These are phyloP conservation scores for Oryza coarctata DNA, from an alignment of 176 grass and related monocot genomes.

Conservation along the genomic window DNA sequence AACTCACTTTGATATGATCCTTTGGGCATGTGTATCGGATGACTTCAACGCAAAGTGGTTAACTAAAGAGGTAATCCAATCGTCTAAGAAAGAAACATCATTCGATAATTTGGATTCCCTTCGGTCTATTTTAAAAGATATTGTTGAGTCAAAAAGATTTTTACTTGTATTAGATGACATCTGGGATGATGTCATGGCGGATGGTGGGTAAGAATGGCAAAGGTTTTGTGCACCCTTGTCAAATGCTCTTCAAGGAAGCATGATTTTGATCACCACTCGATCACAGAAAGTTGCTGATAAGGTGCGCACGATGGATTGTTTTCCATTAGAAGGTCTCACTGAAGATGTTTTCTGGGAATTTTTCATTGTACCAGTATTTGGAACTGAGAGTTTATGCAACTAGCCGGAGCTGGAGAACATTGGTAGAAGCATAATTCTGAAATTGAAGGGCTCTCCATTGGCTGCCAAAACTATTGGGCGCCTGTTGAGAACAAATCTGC, in stretches of 20 bases:
- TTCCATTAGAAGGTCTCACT: neutral
- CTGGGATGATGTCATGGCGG: neutral
- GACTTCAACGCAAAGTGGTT: neutral
- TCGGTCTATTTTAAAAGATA: neutral
- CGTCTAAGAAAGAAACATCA: neutral
- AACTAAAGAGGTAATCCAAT: neutral
- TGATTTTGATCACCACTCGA: neutral
- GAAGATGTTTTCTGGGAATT: too few species aligned
- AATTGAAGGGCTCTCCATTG: slow-evolving; percentile 14
- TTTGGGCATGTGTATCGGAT: neutral
- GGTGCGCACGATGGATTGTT: neutral
- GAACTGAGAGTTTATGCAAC: too few species aligned
- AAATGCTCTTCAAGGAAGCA: neutral
- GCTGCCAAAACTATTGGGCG: slow-evolving; percentile 48
- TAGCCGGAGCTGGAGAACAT: too few species aligned
- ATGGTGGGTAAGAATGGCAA: neutral
- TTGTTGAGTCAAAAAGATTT: neutral
- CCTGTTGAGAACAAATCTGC: neutral
- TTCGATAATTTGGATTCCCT: neutral
- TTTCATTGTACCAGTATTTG: too few species aligned
- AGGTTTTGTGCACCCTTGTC: neutral
- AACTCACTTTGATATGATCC: neutral
- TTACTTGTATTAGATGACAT: neutral
- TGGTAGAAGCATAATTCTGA: too few species aligned
- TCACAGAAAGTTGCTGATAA: neutral